A percentile compares a stretch with the other conserved stretches of the same genome.
Evolutionary conservation across 1,284 basidiomycete species (phyloP).

Genomic region (Sporisorium graminicola): DNA sequence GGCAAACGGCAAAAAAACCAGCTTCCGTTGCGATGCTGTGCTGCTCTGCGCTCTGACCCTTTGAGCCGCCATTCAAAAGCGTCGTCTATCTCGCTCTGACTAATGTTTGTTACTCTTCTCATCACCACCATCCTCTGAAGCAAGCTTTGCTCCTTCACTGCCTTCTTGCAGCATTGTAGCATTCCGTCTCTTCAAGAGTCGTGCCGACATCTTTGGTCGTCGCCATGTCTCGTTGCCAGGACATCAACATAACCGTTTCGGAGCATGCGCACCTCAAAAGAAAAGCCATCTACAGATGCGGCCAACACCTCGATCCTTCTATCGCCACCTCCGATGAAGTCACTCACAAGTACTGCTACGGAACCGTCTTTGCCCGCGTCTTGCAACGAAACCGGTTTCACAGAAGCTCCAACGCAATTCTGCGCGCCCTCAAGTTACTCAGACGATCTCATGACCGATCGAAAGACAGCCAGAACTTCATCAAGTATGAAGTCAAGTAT

Average conservation of each 20-base stretch:
- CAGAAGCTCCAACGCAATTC: conserved; percentile 5
- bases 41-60: neutral
- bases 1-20: neutral
- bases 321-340: conserved; percentile 21
- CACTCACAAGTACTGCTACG: conserved; percentile 17
- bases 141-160: neutral
- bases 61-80: neutral
- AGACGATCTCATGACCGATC: conserved; percentile 8
- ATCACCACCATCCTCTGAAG: neutral
- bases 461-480: conserved; percentile 4
- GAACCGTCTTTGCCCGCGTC: conserved; percentile 22
- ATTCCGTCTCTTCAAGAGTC: neutral
- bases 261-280: neutral
- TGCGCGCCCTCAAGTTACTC: conserved; percentile 12
- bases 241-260: neutral
- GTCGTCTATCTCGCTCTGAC: neutral
- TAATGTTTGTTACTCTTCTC: neutral
- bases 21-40: neutral
- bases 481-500: neutral
- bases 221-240: neutral
- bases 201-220: neutral
- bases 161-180: too few species aligned
- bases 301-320: conserved; percentile 26
- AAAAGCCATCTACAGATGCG: conserved; percentile 9
- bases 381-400: conserved; percentile 17